Base-by-base conservation (phyloP, 352 stramenopile species). In the Phytophthora melonis region DNA sequence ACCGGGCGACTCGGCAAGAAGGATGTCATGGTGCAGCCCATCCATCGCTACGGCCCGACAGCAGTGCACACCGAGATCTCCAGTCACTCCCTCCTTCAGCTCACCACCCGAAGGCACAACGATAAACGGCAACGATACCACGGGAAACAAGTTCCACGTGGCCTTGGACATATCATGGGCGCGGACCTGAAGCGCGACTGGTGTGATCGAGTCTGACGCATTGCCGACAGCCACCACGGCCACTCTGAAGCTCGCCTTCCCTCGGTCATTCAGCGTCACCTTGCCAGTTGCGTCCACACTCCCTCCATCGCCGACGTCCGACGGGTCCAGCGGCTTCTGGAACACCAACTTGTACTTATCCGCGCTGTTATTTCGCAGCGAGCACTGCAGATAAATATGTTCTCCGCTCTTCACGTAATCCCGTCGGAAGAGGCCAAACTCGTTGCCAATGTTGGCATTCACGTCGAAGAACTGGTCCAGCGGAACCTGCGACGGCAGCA, bases 361-460 rank as follows among this genome's bases (percentile, higher is more conserved):
- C 8, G 76, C 68, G 1, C 23, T 25, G 39, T 84, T 81, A 62
- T 81, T 82, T 1, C 82, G 83, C 30, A 92, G 74, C 18, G 65
- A 73, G 66, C 77, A 88, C 23, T 90, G 79, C 6, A 93, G 64
- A 57, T 82, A 75, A 52, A 93, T 81, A 11, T 56, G 61, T 43
- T 91, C 81, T 30, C 73, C 77, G 5, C 72, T 61, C 27, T 68
- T 68, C 1, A 93, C 43, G 41, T 84, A 85, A 36, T 86, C 81
- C 5, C 88, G 82, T 23, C 84, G 85, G 47, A 93, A 94, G 11
- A 95, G 84, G 1, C 88, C 88, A 54, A 95, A 95, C 62, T 95
- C 88, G 67, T 95, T 95, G 49, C 85, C 88, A 49, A 93, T 88
- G 47, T 91, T 92, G n/a, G 93, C 80, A 43, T 71, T 67, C 34